phyloP scores from a whole-genome alignment of 208 protist species.

The Trypanosoma brucei region DNA sequence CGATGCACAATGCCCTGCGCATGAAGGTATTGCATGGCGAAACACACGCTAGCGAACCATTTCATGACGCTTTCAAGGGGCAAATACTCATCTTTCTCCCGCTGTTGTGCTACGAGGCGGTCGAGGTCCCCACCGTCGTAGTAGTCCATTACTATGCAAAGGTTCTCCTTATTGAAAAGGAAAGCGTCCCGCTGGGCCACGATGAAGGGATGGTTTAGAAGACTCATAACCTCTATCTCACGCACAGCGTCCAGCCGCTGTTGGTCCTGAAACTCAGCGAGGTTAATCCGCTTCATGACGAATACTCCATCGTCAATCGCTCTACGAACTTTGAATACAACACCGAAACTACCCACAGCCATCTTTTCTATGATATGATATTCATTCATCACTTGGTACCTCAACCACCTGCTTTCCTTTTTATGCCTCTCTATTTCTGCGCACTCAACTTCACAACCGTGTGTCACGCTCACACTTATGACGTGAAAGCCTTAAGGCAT shows the following conservation, averaged over 20 bases:
- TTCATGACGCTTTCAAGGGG: conserved; percentile 59
- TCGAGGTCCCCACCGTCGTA: conserved; percentile 88
- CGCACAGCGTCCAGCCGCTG: conserved; percentile 64
- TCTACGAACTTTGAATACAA: conserved; percentile 72
- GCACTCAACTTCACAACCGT: too few species aligned
- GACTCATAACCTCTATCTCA: conserved; percentile 76
- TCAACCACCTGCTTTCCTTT: too few species aligned
- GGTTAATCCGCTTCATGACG: conserved; percentile 82
- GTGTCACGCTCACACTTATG: too few species aligned
- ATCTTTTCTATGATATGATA: conserved; percentile 83
- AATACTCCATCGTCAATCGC: conserved; percentile 50
- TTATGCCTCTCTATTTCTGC: too few species aligned
- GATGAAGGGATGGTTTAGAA: conserved; percentile 79
- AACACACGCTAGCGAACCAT: conserved; percentile 79
- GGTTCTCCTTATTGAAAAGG: conserved; percentile 68
- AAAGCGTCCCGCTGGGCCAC: conserved; percentile 76
- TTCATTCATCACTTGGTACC: conserved; percentile 24
- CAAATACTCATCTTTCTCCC: conserved; percentile 67
- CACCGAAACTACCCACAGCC: conserved; percentile 73
- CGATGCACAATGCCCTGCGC: conserved; percentile 71
- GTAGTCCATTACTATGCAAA: conserved; percentile 91
- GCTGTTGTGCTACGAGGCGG: conserved; percentile 43
- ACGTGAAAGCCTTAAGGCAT: too few species aligned
- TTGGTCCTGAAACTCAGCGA: conserved; percentile 46
- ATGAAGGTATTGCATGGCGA: conserved; percentile 84